Conservation (phyloP, 78 protist genomes). For the Speleostelium caveatum region DNA sequence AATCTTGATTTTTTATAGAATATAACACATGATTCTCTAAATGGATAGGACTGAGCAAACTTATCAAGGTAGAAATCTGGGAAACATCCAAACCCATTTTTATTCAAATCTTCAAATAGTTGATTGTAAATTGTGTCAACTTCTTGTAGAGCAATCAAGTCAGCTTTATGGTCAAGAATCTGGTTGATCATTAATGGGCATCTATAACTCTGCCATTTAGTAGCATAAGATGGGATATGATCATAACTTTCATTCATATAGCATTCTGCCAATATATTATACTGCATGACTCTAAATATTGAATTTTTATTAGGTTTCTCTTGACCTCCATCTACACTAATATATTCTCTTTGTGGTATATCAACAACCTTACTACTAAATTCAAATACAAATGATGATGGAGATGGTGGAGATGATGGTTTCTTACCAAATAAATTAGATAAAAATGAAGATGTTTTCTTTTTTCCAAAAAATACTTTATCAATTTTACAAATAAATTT, state of each 20-base stretch:
- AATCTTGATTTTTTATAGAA: slow-evolving; percentile 12
- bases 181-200: not conserved
- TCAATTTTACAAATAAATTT: too few species aligned
- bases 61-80: not conserved
- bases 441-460: not conserved
- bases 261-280: slow-evolving; percentile 36
- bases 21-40: slow-evolving; percentile 19
- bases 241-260: slow-evolving; percentile 7
- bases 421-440: slow-evolving; percentile 6
- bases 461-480: not conserved
- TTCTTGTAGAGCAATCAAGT: slow-evolving; percentile 29
- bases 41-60: not conserved
- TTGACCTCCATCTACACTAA: not conserved
- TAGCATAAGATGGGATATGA: slow-evolving; percentile 8
- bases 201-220: slow-evolving; percentile 9
- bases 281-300: not conserved
- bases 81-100: not conserved
- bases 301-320: not conserved
- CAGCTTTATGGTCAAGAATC: slow-evolving; percentile 10
- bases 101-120: slow-evolving; percentile 2
- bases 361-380: not conserved
- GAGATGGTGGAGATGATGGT: not conserved
- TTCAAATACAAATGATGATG: not conserved
- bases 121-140: slow-evolving; percentile 13
- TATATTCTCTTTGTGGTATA: not conserved